Conservation (phyloP, 2,329 filamentous ascomycete genomes). For the Aspergillus udagawae region DNA sequence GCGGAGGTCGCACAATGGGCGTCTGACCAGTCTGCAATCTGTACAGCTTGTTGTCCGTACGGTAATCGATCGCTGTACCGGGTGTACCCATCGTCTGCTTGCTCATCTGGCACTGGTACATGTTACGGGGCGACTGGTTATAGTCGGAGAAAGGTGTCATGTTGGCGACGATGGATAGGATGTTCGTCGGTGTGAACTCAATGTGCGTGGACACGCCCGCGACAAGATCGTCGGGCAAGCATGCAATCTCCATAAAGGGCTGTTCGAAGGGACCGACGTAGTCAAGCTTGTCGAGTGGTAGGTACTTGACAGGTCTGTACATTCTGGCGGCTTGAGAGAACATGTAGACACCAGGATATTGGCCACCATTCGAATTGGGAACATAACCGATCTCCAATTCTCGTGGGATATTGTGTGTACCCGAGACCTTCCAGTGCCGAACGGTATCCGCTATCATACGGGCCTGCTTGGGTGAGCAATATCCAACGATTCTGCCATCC, state of each 20-base stretch:
- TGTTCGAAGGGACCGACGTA: conserved; percentile 92
- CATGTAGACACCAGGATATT: conserved; percentile 95
- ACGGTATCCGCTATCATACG: conserved; percentile 78
- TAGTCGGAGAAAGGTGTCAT: conserved; percentile 99
- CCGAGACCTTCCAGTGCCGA: conserved; percentile 92
- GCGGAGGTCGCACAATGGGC: conserved; percentile 81
- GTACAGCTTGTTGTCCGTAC: conserved; percentile 97
- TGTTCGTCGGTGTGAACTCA: conserved; percentile 91
- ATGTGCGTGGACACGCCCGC: conserved; percentile 91
- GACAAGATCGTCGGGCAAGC: conserved; percentile 78
- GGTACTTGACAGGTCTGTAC: conserved; percentile 87
- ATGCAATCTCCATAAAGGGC: conserved; percentile 96
- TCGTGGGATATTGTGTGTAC: conserved; percentile 71
- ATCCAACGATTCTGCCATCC: conserved; percentile 85
- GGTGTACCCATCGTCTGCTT: conserved; percentile 99
- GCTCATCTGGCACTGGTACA: conserved; percentile 99
- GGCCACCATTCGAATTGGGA: conserved; percentile 81
- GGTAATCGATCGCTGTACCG: conserved; percentile 74
- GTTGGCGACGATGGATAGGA: conserved; percentile 94
- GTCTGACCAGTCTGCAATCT: conserved; percentile 93
- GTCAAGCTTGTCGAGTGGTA: conserved; percentile 80
- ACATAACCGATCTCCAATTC: conserved; percentile 91
- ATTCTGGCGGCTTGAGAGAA: conserved; percentile 80
- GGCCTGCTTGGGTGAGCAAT: conserved; percentile 81
- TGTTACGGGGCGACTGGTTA: conserved; percentile 97